phyloP scores from a whole-genome alignment of 2,329 filamentous ascomycete species.

The Dactylonectria macrodidyma region DNA sequence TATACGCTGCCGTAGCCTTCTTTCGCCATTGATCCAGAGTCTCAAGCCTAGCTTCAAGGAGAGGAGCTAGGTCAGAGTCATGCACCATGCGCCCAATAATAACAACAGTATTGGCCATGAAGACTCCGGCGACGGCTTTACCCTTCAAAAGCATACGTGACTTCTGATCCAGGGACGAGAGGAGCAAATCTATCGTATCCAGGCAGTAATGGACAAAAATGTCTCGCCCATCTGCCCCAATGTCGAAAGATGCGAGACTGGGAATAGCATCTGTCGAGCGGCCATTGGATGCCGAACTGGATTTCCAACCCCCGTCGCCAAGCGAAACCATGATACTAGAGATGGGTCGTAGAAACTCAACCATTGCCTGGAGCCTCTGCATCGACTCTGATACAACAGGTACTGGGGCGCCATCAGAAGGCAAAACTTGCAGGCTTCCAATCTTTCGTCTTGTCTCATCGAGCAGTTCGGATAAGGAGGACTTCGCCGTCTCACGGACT shows the following conservation, averaged over 20 bases:
- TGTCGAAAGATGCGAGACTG: slow-evolving; percentile 84
- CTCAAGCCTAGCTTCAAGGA: slow-evolving; percentile 77
- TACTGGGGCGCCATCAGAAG: slow-evolving; percentile 83
- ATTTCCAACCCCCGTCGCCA: slow-evolving; percentile 92
- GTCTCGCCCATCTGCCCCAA: slow-evolving; percentile 88
- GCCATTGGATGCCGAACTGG: slow-evolving; percentile 63
- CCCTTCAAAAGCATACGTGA: slow-evolving; percentile 80
- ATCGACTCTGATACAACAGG: slow-evolving; percentile 88
- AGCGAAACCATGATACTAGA: slow-evolving; percentile 92
- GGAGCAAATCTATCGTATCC: slow-evolving; percentile 88
- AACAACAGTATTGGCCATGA: slow-evolving; percentile 89
- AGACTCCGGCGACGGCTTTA: slow-evolving; percentile 87
- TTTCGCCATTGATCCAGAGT: slow-evolving; percentile 89
- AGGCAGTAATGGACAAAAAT: slow-evolving; percentile 92
- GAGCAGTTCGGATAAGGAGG: slow-evolving; percentile 85
- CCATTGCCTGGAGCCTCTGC: slow-evolving; percentile 88
- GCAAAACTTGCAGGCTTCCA: slow-evolving; percentile 75
- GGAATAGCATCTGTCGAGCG: slow-evolving; percentile 76
- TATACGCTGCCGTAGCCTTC: slow-evolving; percentile 85
- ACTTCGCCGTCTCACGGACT: slow-evolving; percentile 91
- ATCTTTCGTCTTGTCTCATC: slow-evolving; percentile 86
- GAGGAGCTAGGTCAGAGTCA: slow-evolving; percentile 81
- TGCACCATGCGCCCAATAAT: slow-evolving; percentile 89
- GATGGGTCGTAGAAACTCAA: slow-evolving; percentile 87
- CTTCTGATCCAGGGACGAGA: slow-evolving; percentile 82